Percentiles rank a stretch among this genome's conserved stretches.
Conservation (phyloP, 805 yeast genomes). For the Metschnikowia anglica region DNA sequence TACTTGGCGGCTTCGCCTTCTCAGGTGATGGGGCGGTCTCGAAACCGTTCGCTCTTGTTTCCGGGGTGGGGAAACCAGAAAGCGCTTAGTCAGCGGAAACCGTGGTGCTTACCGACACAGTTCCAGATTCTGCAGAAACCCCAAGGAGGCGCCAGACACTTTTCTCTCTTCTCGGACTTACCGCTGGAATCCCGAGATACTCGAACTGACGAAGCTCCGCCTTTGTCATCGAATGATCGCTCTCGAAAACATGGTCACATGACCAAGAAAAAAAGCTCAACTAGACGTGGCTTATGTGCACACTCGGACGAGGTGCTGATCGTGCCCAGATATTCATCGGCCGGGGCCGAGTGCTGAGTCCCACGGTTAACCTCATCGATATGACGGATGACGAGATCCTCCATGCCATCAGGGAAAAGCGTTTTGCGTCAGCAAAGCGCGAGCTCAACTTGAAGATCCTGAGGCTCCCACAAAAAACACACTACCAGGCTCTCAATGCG, state of each 20-base stretch:
- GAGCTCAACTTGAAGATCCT: slow-evolving; percentile 48
- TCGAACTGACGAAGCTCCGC: too few species aligned
- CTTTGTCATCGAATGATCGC: too few species aligned
- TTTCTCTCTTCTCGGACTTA: too few species aligned
- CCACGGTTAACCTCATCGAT: not conserved
- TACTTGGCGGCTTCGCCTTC: slow-evolving; percentile 3
- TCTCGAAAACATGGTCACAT: slow-evolving; percentile 6
- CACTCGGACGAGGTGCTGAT: not conserved
- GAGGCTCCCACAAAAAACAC: slow-evolving; percentile 57
- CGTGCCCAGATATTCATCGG: not conserved
- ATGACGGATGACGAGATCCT: slow-evolving; percentile 31
- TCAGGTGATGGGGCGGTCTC: not conserved
- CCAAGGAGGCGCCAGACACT: too few species aligned
- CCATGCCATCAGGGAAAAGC: slow-evolving; percentile 51
- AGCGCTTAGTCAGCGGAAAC: too few species aligned
- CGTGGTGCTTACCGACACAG: too few species aligned
- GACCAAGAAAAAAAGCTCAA: slow-evolving; percentile 6
- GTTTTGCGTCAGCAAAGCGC: slow-evolving; percentile 52
- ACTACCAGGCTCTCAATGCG: slow-evolving; percentile 48
- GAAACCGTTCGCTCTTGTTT: too few species aligned
- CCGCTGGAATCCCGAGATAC: too few species aligned
- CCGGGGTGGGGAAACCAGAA: too few species aligned
- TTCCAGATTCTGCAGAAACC: too few species aligned
- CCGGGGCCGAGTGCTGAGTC: not conserved
- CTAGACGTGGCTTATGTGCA: slow-evolving; percentile 3